These are phyloP conservation scores for Trypethelium eluteriae DNA, from an alignment of 495 filamentous ascomycete genomes.

Conservation along the genomic window DNA sequence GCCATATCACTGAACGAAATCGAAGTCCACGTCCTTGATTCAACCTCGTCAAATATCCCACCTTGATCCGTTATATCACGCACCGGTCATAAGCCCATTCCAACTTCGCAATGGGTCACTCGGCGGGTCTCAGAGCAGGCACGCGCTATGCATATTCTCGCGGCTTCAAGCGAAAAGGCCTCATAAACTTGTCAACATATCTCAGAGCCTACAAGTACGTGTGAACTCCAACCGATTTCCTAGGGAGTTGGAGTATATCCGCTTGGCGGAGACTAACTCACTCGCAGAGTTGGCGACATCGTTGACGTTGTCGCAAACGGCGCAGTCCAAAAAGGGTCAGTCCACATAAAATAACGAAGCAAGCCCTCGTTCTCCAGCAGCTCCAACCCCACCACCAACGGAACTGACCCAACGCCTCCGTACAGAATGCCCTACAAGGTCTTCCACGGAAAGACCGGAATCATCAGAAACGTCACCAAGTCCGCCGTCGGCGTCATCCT, in stretches of 20 bases:
- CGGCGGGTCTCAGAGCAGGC: slow-evolving; percentile 86
- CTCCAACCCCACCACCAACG: not conserved
- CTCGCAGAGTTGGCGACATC: slow-evolving; percentile 82
- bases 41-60: too few relatives aligned
- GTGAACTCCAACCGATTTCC: not conserved
- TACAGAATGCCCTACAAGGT: slow-evolving; percentile 89
- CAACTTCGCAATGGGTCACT: slow-evolving; percentile 76
- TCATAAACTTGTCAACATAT: slow-evolving; percentile 85
- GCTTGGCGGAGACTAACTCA: slow-evolving; percentile 21
- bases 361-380: not conserved
- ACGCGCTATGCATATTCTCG: slow-evolving; percentile 83
- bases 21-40: too few relatives aligned
- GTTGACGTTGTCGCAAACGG: slow-evolving; percentile 95
- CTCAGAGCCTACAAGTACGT: slow-evolving; percentile 79
- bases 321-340: slow-evolving; percentile 96
- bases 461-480: slow-evolving; percentile 56
- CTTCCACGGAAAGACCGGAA: slow-evolving; percentile 34
- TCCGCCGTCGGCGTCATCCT: slow-evolving; percentile 93
- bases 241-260: slow-evolving; percentile 5
- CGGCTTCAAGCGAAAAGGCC: slow-evolving; percentile 86
- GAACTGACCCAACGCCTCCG: slow-evolving; percentile 14
- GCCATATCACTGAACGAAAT: too few relatives aligned
- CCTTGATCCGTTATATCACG: too few relatives aligned
- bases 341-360: slow-evolving; percentile 15
- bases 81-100: not conserved